Base-by-base conservation (phyloP, 2,329 filamentous ascomycete species). In the Xylariomycetidae sp. region DNA sequence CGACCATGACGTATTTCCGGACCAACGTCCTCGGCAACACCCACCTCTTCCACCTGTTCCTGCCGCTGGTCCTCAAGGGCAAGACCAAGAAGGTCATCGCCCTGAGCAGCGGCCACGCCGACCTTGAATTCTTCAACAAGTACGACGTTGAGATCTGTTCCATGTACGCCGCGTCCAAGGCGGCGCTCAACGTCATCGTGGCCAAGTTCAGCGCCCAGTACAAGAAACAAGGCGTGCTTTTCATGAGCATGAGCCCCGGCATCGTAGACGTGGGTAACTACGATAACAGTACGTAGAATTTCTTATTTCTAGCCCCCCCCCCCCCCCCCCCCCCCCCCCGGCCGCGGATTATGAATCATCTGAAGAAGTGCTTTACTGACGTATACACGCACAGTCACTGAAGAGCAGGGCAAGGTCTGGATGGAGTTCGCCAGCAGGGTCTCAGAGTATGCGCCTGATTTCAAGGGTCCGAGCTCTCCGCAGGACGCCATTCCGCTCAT, bases 21-120 rank as follows among this genome's bases (percentile, higher is more conserved):
- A 57, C 61, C 42, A 79, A 79, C 37, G 66, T 71, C 4, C 29
- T 74, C 6, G 71, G 64, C 25, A 63, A 69, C 28, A 56, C 77
- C 36, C 62, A 74, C 40, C 58, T 73, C 3, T 66, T 73, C 48
- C 69, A 72, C 41, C 48, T 66, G 3, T 75, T 73, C 45, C 33
- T 72, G 2, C 72, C 75, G 0, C 59, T 77, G 0, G 53, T 80
- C 15, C 51, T 62, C 2, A 67, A 71, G 29, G 65, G 74, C 4
- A 49, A 50, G 2, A 46, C 39, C 11, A 79, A 78, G 49, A 79
- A 79, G 46, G 59, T 75, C 16, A 63, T 72, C 16, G 46, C 62
- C 15, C 63, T 80, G 6, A 63, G 67, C 8, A 67, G 52, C 1
- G 73, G 70, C 13, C 36, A 64, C 25, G 67, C 65, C 1, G 73